Conservation (phyloP, 2,329 filamentous ascomycete genomes). For the Claviceps purpurea region DNA sequence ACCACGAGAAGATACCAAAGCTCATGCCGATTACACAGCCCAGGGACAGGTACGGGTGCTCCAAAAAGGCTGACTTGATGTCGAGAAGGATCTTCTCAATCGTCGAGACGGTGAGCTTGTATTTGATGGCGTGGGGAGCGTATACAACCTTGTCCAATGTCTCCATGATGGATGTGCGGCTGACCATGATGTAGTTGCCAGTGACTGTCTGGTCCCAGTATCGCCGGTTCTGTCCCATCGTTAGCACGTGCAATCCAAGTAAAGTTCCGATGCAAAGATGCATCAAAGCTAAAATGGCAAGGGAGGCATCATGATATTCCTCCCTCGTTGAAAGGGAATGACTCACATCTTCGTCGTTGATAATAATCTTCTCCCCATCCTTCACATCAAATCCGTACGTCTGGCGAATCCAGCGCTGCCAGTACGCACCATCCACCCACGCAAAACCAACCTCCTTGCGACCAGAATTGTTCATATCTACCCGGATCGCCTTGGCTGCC, state of each 20-base stretch:
- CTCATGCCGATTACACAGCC: slow-evolving; percentile 44
- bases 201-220: slow-evolving; percentile 92
- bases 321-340: neutral
- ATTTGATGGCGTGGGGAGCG: slow-evolving; percentile 55
- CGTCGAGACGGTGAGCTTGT: slow-evolving; percentile 64
- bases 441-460: slow-evolving; percentile 87
- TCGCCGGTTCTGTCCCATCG: slow-evolving; percentile 54
- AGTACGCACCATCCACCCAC: slow-evolving; percentile 94
- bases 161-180: slow-evolving; percentile 80
- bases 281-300: neutral
- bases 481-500: slow-evolving; percentile 77
- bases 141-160: slow-evolving; percentile 61
- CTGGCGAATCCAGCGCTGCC: slow-evolving; percentile 92
- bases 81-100: slow-evolving; percentile 61
- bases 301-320: neutral
- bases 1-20: slow-evolving; percentile 38
- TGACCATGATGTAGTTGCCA: slow-evolving; percentile 79
- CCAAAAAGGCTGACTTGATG: slow-evolving; percentile 41
- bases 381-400: slow-evolving; percentile 85
- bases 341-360: slow-evolving; percentile 94
- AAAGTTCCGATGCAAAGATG: too few species aligned
- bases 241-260: neutral
- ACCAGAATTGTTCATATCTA: slow-evolving; percentile 79
- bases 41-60: slow-evolving; percentile 45
- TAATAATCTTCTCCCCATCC: slow-evolving; percentile 82